Evolutionary conservation across 495 filamentous ascomycete genomes (phyloP).

Genomic region (Lepraria neglecta): DNA sequence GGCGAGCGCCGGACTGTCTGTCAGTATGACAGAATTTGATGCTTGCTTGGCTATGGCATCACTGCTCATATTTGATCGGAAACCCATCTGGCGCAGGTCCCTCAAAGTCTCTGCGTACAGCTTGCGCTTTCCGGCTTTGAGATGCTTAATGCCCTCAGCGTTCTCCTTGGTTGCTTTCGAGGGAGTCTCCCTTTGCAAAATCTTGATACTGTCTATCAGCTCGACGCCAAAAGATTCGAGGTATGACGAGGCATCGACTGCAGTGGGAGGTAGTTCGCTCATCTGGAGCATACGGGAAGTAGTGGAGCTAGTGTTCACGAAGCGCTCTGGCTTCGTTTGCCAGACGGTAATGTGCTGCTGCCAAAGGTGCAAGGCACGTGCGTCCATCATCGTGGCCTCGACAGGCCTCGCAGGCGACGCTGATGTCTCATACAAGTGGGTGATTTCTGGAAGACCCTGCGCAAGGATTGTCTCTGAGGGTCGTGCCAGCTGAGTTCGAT

Average conservation of each 20-base stretch:
- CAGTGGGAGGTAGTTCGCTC: constrained; percentile 44
- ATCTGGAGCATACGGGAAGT: constrained; percentile 55
- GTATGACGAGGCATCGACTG: constrained; percentile 52
- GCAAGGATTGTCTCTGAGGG: constrained; percentile 59
- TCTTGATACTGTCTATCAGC: constrained; percentile 59
- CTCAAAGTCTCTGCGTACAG: constrained; percentile 83
- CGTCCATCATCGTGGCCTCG: no score
- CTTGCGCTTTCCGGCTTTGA: constrained; percentile 85
- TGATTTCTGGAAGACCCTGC: constrained; percentile 46
- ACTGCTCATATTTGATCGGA: constrained; percentile 68
- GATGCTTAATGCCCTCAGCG: constrained; percentile 69
- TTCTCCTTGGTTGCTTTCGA: constrained; percentile 71
- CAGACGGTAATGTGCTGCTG: constrained; percentile 48
- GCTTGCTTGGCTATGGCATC: constrained; percentile 64
- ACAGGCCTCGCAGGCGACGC: no score
- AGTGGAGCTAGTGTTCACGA: constrained; percentile 62
- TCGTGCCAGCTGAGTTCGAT: constrained; percentile 65
- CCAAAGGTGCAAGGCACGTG: constrained; percentile 46
- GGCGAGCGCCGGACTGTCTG: constrained; percentile 37
- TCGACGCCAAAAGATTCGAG: constrained; percentile 61
- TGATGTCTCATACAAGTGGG: no score
- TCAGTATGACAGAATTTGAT: constrained; percentile 60
- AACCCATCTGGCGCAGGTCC: constrained; percentile 76
- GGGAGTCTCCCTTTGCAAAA: constrained; percentile 77
- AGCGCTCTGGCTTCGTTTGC: constrained; percentile 55